A percentile compares a stretch with the other conserved stretches of the same genome.
Evolutionary conservation across 1,284 basidiomycete species (phyloP).

Genomic region (Irpex sp.): DNA sequence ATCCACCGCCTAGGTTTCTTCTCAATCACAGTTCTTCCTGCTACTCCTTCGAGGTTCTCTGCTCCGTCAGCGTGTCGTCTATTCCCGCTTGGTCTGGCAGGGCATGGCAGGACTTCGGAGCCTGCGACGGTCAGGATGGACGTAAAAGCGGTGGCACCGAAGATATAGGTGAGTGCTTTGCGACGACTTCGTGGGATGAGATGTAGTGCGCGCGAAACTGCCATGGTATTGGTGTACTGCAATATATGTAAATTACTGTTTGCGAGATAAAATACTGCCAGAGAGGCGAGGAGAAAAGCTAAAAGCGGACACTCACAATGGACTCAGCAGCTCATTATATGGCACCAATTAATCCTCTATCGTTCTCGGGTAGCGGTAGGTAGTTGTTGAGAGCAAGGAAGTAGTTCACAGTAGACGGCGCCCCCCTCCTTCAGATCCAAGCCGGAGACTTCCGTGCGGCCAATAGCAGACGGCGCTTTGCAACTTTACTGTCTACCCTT

Average conservation of each 20-base stretch:
- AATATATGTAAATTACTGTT: neutral
- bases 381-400: neutral
- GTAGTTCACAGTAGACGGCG: neutral
- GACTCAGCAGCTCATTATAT: neutral
- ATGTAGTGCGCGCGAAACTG: slow-evolving; percentile 53
- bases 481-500: neutral
- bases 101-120: slow-evolving; percentile 74
- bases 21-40: slow-evolving; percentile 44
- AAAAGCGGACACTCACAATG: neutral
- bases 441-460: neutral
- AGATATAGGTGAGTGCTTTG: slow-evolving; percentile 72
- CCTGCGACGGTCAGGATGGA: slow-evolving; percentile 78
- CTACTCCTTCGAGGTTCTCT: slow-evolving; percentile 3
- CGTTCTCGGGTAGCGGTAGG: neutral
- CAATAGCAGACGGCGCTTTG: neutral
- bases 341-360: neutral
- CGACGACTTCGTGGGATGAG: slow-evolving; percentile 60
- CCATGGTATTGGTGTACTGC: slow-evolving; percentile 39
- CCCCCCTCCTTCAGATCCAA: neutral
- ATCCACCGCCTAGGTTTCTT: slow-evolving; percentile 78
- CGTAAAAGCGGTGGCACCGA: slow-evolving; percentile 74
- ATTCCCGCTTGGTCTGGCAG: slow-evolving; percentile 49
- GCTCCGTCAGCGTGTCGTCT: slow-evolving; percentile 53
- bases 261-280: neutral
- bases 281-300: neutral